A percentile compares a stretch with the other conserved stretches of the same genome.
Evolutionary conservation across 73 alveolate species (phyloP).

Genomic region (Paramecium biaurelia): DNA sequence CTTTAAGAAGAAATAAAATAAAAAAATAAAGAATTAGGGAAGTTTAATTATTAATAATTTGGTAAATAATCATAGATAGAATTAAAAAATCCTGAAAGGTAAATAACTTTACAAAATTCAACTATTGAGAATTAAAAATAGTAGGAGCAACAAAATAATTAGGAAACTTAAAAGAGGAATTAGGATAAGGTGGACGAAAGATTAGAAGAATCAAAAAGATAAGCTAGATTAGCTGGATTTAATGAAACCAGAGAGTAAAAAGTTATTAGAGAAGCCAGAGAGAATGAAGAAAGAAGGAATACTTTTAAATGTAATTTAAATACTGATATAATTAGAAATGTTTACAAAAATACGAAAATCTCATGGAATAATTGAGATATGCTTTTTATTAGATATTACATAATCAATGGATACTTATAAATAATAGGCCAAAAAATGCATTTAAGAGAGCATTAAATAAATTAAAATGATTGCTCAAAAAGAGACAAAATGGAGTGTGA

Average conservation of each 20-base stretch:
- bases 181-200: too few relatives aligned
- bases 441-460: background rate
- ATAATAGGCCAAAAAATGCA: background rate
- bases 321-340: background rate
- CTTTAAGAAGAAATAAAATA: too few relatives aligned
- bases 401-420: slow-evolving; percentile 3
- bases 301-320: background rate
- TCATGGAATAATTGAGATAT: background rate
- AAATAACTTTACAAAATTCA: too few relatives aligned
- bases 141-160: too few relatives aligned
- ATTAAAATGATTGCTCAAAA: background rate
- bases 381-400: background rate
- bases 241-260: background rate
- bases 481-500: background rate
- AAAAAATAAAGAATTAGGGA: too few relatives aligned
- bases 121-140: too few relatives aligned
- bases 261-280: background rate
- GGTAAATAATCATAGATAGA: too few relatives aligned
- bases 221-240: too few relatives aligned
- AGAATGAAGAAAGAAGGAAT: background rate
- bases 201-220: too few relatives aligned
- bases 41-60: too few relatives aligned
- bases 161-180: too few relatives aligned
- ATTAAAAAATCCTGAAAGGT: too few relatives aligned
- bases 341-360: background rate